Conservation (phyloP, 2,329 filamentous ascomycete genomes). For the Colletotrichum lentis region DNA sequence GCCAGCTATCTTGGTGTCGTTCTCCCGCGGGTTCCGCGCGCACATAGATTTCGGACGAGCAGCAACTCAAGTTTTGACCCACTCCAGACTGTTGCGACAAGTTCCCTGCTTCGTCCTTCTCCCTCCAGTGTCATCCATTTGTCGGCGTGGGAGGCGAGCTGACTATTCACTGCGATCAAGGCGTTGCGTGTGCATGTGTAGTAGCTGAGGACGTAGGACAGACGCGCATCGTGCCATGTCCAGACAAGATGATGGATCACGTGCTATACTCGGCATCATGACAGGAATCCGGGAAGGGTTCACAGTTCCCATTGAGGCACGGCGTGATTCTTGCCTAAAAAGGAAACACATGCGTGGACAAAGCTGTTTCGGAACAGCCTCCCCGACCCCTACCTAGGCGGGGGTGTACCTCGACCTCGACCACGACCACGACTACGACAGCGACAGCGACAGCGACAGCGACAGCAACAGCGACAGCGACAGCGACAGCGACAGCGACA, state of each 20-base stretch:
- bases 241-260: not conserved
- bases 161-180: not conserved
- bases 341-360: conserved; percentile 32
- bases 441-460: too few species aligned
- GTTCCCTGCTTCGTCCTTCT: not conserved
- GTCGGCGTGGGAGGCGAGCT: not conserved
- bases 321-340: conserved; percentile 23
- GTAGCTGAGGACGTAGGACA: too few species aligned
- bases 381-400: conserved; percentile 8
- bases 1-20: not conserved
- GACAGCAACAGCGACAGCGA: too few species aligned
- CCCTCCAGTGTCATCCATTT: not conserved
- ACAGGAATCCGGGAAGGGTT: not conserved
- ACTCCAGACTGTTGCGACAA: not conserved
- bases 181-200: not conserved
- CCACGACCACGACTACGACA: too few species aligned
- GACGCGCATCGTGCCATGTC: too few species aligned
- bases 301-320: conserved; percentile 5
- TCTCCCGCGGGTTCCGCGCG: not conserved
- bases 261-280: conserved; percentile 24
- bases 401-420: too few species aligned
- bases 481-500: not conserved
- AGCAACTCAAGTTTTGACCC: not conserved
- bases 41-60: not conserved
- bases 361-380: conserved; percentile 29